These are phyloP conservation scores for Angophora floribunda DNA, from an alignment of 345 rosid genomes.

Conservation along the genomic window DNA sequence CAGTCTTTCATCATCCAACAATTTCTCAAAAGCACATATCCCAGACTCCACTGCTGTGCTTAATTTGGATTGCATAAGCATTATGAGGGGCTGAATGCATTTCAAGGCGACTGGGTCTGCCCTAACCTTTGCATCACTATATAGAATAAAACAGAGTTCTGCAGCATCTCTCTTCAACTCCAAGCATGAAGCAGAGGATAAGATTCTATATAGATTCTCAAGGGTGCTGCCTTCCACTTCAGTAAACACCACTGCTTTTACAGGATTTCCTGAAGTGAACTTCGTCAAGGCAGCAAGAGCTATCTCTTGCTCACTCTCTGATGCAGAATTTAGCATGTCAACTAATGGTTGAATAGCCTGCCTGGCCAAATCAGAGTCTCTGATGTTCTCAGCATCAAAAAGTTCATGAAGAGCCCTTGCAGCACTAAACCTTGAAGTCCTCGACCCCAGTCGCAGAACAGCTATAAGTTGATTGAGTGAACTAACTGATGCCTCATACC, in stretches of 20 bases:
- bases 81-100: conserved; percentile 53
- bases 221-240: conserved; percentile 64
- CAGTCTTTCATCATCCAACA: conserved; percentile 64
- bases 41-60: conserved; percentile 47
- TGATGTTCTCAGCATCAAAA: conserved; percentile 58
- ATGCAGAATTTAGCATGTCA: conserved; percentile 67
- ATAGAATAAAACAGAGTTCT: conserved; percentile 53
- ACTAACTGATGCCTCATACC: conserved; percentile 55
- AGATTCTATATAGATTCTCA: conserved; percentile 45
- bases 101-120: conserved; percentile 40
- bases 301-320: conserved; percentile 72
- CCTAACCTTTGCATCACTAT: conserved; percentile 43
- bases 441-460: conserved; percentile 70
- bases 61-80: conserved; percentile 50
- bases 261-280: conserved; percentile 48
- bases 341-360: conserved; percentile 81
- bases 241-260: conserved; percentile 29
- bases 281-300: conserved; percentile 69
- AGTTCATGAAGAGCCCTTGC: conserved; percentile 76
- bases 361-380: conserved; percentile 57
- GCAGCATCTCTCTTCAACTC: conserved; percentile 74
- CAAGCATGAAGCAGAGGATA: conserved; percentile 53
- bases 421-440: conserved; percentile 71
- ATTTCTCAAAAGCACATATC: conserved; percentile 62
- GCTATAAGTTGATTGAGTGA: conserved; percentile 84